Evolutionary conservation across 768 basidiomycete species (phyloP).

Genomic region (Tremella yokohamensis): DNA sequence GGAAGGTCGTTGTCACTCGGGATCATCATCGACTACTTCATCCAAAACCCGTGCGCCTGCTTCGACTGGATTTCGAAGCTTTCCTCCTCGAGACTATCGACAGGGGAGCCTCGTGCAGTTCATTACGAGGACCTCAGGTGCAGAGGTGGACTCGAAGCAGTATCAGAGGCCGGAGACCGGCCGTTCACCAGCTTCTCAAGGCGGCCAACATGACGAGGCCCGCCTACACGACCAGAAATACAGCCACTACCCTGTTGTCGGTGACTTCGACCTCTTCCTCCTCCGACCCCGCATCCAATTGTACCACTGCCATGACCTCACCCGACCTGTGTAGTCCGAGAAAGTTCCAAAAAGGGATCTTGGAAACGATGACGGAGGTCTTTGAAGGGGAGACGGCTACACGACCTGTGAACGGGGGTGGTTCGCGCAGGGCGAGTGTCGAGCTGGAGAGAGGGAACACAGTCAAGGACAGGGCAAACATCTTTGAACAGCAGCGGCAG

Average conservation of each 20-base stretch:
- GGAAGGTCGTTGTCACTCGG: too few species aligned
- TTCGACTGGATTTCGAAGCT: too few species aligned
- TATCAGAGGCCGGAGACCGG: background rate
- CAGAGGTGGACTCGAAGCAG: too few species aligned
- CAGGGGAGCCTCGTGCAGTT: too few species aligned
- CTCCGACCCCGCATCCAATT: conserved; percentile 12
- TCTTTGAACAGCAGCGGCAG: conserved; percentile 25
- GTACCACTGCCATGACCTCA: conserved; percentile 32
- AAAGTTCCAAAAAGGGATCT: conserved; percentile 8
- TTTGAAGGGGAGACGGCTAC: conserved; percentile 15
- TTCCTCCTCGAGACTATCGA: too few species aligned
- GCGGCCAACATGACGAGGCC: conserved; percentile 24
- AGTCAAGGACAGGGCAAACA: conserved; percentile 35
- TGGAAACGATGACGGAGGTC: conserved; percentile 28
- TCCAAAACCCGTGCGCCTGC: too few species aligned
- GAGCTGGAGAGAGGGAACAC: conserved; percentile 23
- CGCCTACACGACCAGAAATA: conserved; percentile 15
- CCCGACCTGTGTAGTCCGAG: conserved; percentile 30
- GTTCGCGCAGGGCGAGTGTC: conserved; percentile 13
- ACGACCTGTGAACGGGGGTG: conserved; percentile 5
- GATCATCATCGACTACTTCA: too few species aligned
- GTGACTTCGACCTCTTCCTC: conserved; percentile 24
- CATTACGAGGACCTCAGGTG: too few species aligned
- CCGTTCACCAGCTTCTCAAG: background rate
- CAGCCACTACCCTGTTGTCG: conserved; percentile 33